Evolutionary conservation across 2,329 filamentous ascomycete species (phyloP).

Genomic region (Endoconidiophora laricicola): DNA sequence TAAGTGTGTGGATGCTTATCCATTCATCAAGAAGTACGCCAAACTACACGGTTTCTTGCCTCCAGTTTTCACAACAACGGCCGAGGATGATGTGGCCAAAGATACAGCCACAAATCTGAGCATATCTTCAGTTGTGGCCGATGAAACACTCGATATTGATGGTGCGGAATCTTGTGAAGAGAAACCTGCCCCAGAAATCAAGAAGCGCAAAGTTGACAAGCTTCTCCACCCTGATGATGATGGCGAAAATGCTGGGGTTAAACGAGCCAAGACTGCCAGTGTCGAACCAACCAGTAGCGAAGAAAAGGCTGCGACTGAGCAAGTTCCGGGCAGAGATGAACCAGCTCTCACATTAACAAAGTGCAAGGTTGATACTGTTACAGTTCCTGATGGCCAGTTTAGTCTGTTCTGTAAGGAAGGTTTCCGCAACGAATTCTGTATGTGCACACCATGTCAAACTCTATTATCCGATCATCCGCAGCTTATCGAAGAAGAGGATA

Average conservation of each 20-base stretch:
- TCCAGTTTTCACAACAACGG: constrained; percentile 40
- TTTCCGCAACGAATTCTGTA: constrained; percentile 73
- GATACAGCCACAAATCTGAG: constrained; percentile 13
- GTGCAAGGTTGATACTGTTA: constrained; percentile 46
- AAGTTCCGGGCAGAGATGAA: constrained; percentile 4
- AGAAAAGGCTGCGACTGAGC: constrained; percentile 3
- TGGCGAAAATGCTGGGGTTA: constrained; percentile 22
- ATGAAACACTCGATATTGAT: constrained; percentile 1
- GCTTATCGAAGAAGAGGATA: constrained; percentile 84
- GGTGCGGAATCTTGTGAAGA: neutral
- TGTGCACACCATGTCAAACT: constrained; percentile 64
- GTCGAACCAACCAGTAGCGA: neutral
- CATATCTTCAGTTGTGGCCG: constrained; percentile 1
- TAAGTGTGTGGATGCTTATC: constrained; percentile 73
- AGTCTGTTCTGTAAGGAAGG: constrained; percentile 67
- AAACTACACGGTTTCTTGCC: constrained; percentile 63
- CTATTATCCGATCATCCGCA: constrained; percentile 54
- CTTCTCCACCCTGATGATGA: constrained; percentile 19
- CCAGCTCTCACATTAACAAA: constrained; percentile 15
- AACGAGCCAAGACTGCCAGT: constrained; percentile 29
- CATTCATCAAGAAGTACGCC: constrained; percentile 85
- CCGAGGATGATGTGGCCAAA: neutral
- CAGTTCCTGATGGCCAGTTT: constrained; percentile 40
- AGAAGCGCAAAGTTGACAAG: constrained; percentile 52
- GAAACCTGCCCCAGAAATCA: constrained; percentile 19